Percentiles rank a stretch among this genome's conserved stretches.
These are phyloP conservation scores for Euphorbia celastroides DNA, from an alignment of 441 rosid genomes.

Conservation along the genomic window DNA sequence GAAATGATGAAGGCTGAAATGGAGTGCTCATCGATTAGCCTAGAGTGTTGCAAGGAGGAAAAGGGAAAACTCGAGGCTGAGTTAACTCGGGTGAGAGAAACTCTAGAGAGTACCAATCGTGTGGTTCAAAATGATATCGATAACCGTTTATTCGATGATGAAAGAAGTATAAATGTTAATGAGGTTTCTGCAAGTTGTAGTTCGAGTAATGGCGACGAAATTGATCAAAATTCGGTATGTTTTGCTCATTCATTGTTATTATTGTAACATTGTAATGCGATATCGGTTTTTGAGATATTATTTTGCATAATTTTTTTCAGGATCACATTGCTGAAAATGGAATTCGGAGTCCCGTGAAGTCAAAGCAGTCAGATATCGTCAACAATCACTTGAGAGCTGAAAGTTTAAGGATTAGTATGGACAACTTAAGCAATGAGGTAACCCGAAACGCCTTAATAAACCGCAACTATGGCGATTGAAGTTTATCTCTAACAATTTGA, in stretches of 20 bases:
- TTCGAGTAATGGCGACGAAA: conserved; percentile 18
- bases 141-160: conserved; percentile 10
- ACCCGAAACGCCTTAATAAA: too few relatives aligned
- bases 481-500: conserved; percentile 14
- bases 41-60: conserved; percentile 98
- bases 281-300: conserved; percentile 14
- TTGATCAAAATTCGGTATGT: conserved; percentile 21
- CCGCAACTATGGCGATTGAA: too few relatives aligned
- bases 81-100: conserved; percentile 43
- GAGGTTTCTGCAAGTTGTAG: conserved; percentile 16
- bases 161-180: conserved; percentile 16
- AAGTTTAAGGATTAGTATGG: conserved; percentile 83
- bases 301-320: conserved; percentile 36
- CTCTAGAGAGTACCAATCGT: conserved; percentile 34
- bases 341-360: conserved; percentile 32
- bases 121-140: conserved; percentile 27
- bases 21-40: conserved; percentile 93
- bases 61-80: conserved; percentile 82
- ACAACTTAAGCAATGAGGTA: conserved; percentile 86
- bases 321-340: conserved; percentile 43
- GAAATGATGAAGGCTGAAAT: conserved; percentile 91
- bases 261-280: background rate
- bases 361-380: conserved; percentile 43
- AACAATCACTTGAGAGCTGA: conserved; percentile 58
- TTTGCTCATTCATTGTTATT: background rate